These are phyloP conservation scores for Rubus parviflorus DNA, from an alignment of 306 rosid species.

Conservation along the genomic window DNA sequence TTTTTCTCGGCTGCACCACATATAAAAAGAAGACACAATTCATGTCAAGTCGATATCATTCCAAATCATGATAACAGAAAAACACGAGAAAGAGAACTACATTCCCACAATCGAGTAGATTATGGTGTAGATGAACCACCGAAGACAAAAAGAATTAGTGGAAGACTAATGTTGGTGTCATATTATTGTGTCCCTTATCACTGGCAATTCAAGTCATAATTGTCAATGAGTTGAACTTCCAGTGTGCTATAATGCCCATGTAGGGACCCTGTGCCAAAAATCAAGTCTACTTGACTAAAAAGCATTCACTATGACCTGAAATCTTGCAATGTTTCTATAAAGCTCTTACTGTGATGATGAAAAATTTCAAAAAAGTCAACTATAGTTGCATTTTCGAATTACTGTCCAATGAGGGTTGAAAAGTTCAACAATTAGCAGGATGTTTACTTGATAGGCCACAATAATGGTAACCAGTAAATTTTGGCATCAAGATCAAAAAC, in stretches of 20 bases:
- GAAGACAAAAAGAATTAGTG: constrained; percentile 6
- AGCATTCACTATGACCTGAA: constrained; percentile 15
- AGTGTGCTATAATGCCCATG: constrained; percentile 19
- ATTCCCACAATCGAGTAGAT: constrained; percentile 19
- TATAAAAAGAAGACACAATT: constrained; percentile 14
- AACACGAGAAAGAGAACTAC: background rate
- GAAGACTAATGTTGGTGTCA: constrained; percentile 27
- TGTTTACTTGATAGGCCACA: background rate
- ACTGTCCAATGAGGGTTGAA: background rate
- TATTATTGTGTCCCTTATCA: constrained; percentile 2
- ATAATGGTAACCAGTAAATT: background rate
- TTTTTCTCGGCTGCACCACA: constrained; percentile 76
- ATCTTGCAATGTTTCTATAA: constrained; percentile 1
- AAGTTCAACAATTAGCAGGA: background rate
- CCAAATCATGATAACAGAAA: constrained; percentile 17
- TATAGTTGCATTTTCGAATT: background rate
- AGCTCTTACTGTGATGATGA: background rate
- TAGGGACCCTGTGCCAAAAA: background rate
- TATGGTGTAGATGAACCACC: constrained; percentile 7
- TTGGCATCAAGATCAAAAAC: background rate
- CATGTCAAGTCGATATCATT: constrained; percentile 20
- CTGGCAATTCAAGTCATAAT: constrained; percentile 22
- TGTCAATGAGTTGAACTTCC: constrained; percentile 7
- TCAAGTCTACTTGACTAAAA: constrained; percentile 9
- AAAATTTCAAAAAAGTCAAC: background rate